Evolutionary conservation across 169 alveolate genomes (phyloP).

Genomic region (Plasmodium relictum): DNA sequence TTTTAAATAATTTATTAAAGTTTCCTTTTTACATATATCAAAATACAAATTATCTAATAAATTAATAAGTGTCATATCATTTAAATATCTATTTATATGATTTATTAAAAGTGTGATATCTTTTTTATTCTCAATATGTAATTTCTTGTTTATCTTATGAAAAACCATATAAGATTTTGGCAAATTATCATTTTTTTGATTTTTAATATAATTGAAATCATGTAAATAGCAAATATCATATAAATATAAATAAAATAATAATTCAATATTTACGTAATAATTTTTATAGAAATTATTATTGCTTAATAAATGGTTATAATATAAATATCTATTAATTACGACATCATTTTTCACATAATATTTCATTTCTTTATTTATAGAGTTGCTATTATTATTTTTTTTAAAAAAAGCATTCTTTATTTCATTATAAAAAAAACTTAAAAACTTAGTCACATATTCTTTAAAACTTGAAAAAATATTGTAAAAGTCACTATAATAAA

Average conservation of each 20-base stretch:
- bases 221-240: constrained; percentile 65
- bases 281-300: constrained; percentile 39
- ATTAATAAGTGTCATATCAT: constrained; percentile 26
- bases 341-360: background rate
- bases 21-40: constrained; percentile 18
- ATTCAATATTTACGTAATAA: constrained; percentile 51
- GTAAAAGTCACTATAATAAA: constrained; percentile 18
- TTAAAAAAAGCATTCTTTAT: constrained; percentile 55
- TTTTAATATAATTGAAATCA: constrained; percentile 20
- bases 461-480: constrained; percentile 26
- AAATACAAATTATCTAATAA: constrained; percentile 38
- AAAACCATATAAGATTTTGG: background rate
- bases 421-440: constrained; percentile 56
- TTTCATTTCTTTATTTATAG: background rate
- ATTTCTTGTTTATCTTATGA: background rate
- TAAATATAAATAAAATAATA: constrained; percentile 48
- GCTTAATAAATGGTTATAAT: constrained; percentile 17
- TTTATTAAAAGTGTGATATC: constrained; percentile 44
- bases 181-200: background rate
- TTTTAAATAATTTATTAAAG: constrained; percentile 15
- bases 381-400: constrained; percentile 8
- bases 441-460: constrained; percentile 16
- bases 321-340: constrained; percentile 21
- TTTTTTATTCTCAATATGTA: constrained; percentile 4
- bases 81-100: constrained; percentile 49